These are phyloP conservation scores for Papiliotrema laurentii DNA, from an alignment of 1,284 basidiomycete genomes.

Conservation along the genomic window DNA sequence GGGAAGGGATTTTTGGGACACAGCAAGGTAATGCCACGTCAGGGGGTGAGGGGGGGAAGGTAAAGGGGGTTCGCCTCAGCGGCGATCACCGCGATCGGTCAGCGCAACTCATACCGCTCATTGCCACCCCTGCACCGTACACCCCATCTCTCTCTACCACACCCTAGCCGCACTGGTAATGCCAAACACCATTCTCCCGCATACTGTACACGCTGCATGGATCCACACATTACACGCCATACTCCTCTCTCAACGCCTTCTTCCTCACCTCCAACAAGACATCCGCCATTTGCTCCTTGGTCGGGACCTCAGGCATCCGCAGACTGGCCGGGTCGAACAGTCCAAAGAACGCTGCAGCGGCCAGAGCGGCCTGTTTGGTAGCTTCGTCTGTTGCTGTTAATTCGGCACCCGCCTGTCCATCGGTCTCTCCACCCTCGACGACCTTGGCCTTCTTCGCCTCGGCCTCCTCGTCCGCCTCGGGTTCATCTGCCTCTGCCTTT, in stretches of 20 bases:
- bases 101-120: too few relatives aligned
- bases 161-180: too few relatives aligned
- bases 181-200: too few relatives aligned
- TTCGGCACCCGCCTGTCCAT: constrained; percentile 1
- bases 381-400: background rate
- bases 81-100: too few relatives aligned
- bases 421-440: constrained; percentile 36
- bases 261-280: constrained; percentile 74
- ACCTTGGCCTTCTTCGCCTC: constrained; percentile 58
- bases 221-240: constrained; percentile 44
- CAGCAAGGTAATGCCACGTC: too few relatives aligned
- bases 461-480: constrained; percentile 31
- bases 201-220: background rate
- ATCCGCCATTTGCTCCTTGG: constrained; percentile 70
- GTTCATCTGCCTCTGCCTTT: constrained; percentile 6
- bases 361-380: constrained; percentile 13
- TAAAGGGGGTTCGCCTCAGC: too few relatives aligned
- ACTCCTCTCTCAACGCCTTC: constrained; percentile 76
- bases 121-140: too few relatives aligned
- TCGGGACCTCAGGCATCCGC: constrained; percentile 68
- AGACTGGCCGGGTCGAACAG: constrained; percentile 70
- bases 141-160: too few relatives aligned
- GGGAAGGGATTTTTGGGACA: too few relatives aligned
- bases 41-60: too few relatives aligned
- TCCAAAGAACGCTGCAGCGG: constrained; percentile 56